Evolutionary conservation across 345 rosid genomes (phyloP), one percentile per base, ranked within the genome.

Genomic region (Anacardium occidentale): DNA sequence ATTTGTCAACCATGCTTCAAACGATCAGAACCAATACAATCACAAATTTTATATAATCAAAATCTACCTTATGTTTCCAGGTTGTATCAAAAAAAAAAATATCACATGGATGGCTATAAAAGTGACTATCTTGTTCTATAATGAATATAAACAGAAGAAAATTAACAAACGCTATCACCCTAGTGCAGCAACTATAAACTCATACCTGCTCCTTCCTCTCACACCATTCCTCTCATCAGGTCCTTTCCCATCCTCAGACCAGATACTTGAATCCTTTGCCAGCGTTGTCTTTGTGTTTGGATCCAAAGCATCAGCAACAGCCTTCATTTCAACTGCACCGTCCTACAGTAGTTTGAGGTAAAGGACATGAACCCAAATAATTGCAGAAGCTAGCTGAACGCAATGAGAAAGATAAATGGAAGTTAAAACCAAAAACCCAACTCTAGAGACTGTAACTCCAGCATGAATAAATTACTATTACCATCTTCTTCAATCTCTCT

Each of bases 301-400:
- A 66, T 81, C 96, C 87, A 78, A 53, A 54, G 70, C 84, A 71
- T 79, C 77, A 77, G 76, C 76, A 62, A 62, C 69, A 70, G 73
- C 82, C 87, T 78, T 90, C 54, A 48, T 76, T 62, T 83, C 89
- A 80, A 40, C 88, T 69, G 79, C 79, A 64, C 84, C 85, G 83
- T 92, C 99, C 99, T 96, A 96, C 98, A 93, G 96, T 85, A 95
- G 99, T 93, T 90, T 90, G 94, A 91, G 93, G 97, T 90, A 93
- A 96, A 95, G 99, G 94, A 91, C 93, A 95, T 95, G 98, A 95
- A 87, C 93, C 96, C 96, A 90, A 90, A 96, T 90, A 93, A 96
- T 89, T 88, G 94, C 94, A 92, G 99, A 91, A 92, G 97, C 81
- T 90, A 83, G 96, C 98, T 93, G 98, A 93, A 78, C 83, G 83